These are phyloP conservation scores for Avena eriantha DNA, from an alignment of 176 grass and related monocot species.

Conservation along the genomic window DNA sequence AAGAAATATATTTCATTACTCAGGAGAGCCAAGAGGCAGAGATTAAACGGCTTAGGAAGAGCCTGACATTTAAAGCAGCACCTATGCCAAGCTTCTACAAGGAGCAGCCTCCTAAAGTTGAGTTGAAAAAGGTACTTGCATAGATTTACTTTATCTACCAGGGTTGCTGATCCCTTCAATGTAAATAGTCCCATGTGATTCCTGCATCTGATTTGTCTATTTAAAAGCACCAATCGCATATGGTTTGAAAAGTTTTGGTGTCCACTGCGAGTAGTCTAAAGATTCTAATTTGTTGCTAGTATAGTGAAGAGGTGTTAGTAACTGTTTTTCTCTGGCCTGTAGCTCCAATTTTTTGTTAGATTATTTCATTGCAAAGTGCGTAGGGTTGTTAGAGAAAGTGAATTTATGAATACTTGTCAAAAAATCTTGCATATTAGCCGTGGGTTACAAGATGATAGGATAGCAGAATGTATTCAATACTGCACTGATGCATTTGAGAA, in stretches of 20 bases:
- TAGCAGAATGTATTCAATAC: not conserved
- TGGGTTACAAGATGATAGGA: not conserved
- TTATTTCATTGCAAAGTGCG: conserved; percentile 2
- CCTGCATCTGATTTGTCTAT: conserved; percentile 14
- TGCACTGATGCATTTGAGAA: not conserved
- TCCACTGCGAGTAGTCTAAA: not conserved
- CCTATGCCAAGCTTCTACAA: conserved; percentile 99
- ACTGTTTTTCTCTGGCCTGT: conserved; percentile 14
- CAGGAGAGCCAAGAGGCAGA: conserved; percentile 98
- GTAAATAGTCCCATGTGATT: conserved; percentile 22
- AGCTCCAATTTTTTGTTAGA: not conserved
- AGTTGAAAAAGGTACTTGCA: conserved; percentile 83
- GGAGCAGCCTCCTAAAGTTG: conserved; percentile 86
- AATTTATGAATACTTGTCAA: not conserved
- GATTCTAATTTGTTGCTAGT: conserved; percentile 30
- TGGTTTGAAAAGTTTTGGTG: conserved; percentile 8
- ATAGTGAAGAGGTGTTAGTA: not conserved
- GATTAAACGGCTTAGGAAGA: conserved; percentile 93
- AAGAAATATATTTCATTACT: conserved; percentile 43
- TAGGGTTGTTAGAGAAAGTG: not conserved
- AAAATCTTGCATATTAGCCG: not conserved
- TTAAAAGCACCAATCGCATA: not conserved
- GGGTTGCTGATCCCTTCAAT: conserved; percentile 4
- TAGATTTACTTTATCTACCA: conserved; percentile 14
- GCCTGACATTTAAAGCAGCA: conserved; percentile 88